Conservation (phyloP, 495 filamentous ascomycete genomes). For the Penicillium soppii region DNA sequence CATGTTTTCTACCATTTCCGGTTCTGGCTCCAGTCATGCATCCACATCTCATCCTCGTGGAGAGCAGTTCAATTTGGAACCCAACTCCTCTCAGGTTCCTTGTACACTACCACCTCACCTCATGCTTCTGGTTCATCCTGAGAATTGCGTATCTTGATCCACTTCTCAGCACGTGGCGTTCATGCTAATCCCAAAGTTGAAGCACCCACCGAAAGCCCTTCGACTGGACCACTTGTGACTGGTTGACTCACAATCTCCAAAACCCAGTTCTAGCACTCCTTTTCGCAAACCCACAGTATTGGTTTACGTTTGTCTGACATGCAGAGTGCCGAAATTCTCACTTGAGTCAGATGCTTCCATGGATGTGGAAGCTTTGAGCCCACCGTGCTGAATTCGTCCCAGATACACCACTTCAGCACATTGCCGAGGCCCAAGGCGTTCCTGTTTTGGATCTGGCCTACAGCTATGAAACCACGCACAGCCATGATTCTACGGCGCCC, state of each 20-base stretch:
- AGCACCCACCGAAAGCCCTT: conserved; percentile 1
- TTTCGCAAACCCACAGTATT: conserved; percentile 2
- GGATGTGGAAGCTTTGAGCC: conserved; percentile 5
- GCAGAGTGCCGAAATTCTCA: conserved; percentile 13
- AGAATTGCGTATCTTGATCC: conserved; percentile 12
- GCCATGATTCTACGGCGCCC: not conserved
- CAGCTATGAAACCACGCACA: not conserved
- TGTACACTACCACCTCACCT: conserved; percentile 1
- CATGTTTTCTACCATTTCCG: not conserved
- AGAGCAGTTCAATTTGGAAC: conserved; percentile 21
- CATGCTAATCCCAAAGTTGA: not conserved
- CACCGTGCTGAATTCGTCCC: conserved; percentile 8
- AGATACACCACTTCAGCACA: not conserved
- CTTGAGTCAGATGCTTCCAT: conserved; percentile 7
- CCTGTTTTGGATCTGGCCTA: not conserved
- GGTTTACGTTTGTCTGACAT: conserved; percentile 6
- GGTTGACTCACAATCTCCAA: conserved; percentile 17
- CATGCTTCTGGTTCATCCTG: conserved; percentile 5
- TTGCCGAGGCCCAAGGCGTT: conserved; percentile 8
- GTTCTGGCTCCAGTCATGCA: not conserved
- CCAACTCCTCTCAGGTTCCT: conserved; percentile 7
- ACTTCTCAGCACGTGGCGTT: conserved; percentile 14
- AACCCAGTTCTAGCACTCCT: conserved; percentile 1
- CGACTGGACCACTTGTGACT: not conserved
- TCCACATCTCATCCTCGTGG: conserved; percentile 13